A percentile compares a stretch with the other conserved stretches of the same genome.
phyloP scores from a whole-genome alignment of 257 asterid species.

The Solanum rostratum region DNA sequence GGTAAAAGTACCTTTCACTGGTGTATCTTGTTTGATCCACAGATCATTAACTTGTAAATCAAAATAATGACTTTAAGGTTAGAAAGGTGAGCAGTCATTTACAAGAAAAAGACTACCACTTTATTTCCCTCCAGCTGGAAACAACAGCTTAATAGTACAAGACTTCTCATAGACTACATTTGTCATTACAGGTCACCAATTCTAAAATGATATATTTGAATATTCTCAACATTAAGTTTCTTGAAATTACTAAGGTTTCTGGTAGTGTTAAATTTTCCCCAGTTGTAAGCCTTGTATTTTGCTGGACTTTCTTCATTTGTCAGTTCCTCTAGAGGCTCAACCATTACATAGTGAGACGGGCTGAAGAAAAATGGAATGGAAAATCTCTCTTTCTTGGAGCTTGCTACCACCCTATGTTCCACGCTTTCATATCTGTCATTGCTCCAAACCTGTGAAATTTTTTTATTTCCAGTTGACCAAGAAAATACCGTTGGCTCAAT shows the following conservation, averaged over 20 bases:
- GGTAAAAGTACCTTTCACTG: background rate
- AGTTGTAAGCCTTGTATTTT: constrained; percentile 46
- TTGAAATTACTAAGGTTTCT: constrained; percentile 49
- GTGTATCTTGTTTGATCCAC: background rate
- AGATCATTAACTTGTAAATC: background rate
- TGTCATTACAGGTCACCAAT: background rate
- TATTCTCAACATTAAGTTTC: constrained; percentile 48
- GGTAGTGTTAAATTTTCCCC: constrained; percentile 44
- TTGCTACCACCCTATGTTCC: constrained; percentile 64
- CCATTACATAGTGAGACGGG: constrained; percentile 43
- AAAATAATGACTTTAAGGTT: background rate
- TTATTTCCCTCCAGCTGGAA: background rate
- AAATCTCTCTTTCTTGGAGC: constrained; percentile 44
- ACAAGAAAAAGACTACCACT: background rate
- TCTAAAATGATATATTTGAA: constrained; percentile 57
- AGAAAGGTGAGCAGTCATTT: background rate
- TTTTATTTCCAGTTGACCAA: background rate
- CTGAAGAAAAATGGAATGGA: constrained; percentile 54
- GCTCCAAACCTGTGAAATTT: constrained; percentile 46
- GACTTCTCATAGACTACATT: background rate
- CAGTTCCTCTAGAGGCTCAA: constrained; percentile 46
- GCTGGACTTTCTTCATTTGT: constrained; percentile 21
- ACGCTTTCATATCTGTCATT: constrained; percentile 64
- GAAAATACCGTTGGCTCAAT: background rate
- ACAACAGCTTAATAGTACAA: background rate